Percentiles rank a stretch among this genome's conserved stretches.
phyloP scores from a whole-genome alignment of 2,329 filamentous ascomycete species.

The Monosporascus sp. region DNA sequence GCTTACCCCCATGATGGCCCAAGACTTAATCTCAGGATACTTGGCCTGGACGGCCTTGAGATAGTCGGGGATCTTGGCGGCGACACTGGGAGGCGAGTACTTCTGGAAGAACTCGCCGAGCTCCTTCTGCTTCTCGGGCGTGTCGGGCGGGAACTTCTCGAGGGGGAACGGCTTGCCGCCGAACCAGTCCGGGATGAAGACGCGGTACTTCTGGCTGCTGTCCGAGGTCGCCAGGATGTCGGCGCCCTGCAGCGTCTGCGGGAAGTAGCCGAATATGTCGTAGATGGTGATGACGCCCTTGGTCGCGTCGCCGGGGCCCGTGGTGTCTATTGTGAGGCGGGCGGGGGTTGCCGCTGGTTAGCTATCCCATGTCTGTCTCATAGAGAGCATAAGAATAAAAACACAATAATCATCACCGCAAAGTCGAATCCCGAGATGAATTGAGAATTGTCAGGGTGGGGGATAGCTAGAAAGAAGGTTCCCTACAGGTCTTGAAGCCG shows the following conservation, averaged over 20 bases:
- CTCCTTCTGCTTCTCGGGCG: constrained; percentile 55
- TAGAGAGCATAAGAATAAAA: neutral
- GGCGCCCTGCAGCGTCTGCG: constrained; percentile 64
- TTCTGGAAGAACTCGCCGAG: constrained; percentile 54
- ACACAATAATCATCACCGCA: neutral
- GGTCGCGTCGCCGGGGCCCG: constrained; percentile 38
- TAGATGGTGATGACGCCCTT: constrained; percentile 59
- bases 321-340: constrained; percentile 34
- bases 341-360: neutral
- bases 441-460: neutral
- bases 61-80: constrained; percentile 47
- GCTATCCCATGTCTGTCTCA: neutral
- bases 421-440: neutral
- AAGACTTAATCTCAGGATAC: constrained; percentile 50
- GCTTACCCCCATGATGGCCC: constrained; percentile 56
- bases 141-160: constrained; percentile 57
- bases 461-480: neutral
- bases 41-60: constrained; percentile 46
- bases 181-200: constrained; percentile 93
- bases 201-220: constrained; percentile 63
- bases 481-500: constrained; percentile 47
- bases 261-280: constrained; percentile 69
- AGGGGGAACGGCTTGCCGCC: constrained; percentile 61
- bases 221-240: constrained; percentile 57
- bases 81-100: constrained; percentile 41